Evolutionary conservation across 1,284 basidiomycete species (phyloP).

Genomic region (Fomes fomentarius): DNA sequence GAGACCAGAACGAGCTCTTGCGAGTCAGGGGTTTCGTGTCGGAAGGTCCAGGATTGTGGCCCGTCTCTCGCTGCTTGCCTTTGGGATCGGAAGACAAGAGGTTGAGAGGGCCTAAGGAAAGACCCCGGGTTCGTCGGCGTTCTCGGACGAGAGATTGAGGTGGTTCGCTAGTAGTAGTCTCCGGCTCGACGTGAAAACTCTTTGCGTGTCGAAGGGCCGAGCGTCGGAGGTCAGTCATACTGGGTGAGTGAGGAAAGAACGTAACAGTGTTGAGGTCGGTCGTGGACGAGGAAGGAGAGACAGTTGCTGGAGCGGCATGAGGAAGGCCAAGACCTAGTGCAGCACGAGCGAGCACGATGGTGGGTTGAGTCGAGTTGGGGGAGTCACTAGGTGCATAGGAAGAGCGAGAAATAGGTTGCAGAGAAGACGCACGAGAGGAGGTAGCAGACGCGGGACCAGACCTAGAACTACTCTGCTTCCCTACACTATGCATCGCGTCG

Average conservation of each 20-base stretch:
- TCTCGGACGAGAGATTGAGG: conserved; percentile 31
- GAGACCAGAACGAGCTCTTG: conserved; percentile 58
- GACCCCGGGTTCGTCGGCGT: conserved; percentile 44
- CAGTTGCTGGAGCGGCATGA: conserved; percentile 47
- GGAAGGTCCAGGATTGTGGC: conserved; percentile 19
- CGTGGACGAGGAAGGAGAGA: conserved; percentile 43
- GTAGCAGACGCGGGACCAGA: conserved; percentile 11
- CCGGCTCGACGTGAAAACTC: conserved; percentile 47
- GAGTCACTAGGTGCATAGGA: conserved; percentile 28
- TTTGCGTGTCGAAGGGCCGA: conserved; percentile 43
- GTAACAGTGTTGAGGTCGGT: conserved; percentile 46
- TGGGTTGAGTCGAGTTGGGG: conserved; percentile 36
- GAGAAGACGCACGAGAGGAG: conserved; percentile 26
- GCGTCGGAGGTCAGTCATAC: conserved; percentile 16
- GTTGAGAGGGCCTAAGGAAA: conserved; percentile 50
- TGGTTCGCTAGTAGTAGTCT: conserved; percentile 18
- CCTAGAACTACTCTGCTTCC: conserved; percentile 7
- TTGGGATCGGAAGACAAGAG: conserved; percentile 42
- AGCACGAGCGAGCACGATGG: conserved; percentile 57
- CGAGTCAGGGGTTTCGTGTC: conserved; percentile 46
- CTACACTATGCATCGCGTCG: conserved; percentile 3
- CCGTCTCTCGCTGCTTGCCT: conserved; percentile 33
- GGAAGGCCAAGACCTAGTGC: conserved; percentile 60
- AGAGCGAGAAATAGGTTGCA: conserved; percentile 19
- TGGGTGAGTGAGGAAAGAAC: conserved; percentile 33